Evolutionary conservation across 2,329 filamentous ascomycete species (phyloP).

Genomic region (Sporothrix variecibatus): DNA sequence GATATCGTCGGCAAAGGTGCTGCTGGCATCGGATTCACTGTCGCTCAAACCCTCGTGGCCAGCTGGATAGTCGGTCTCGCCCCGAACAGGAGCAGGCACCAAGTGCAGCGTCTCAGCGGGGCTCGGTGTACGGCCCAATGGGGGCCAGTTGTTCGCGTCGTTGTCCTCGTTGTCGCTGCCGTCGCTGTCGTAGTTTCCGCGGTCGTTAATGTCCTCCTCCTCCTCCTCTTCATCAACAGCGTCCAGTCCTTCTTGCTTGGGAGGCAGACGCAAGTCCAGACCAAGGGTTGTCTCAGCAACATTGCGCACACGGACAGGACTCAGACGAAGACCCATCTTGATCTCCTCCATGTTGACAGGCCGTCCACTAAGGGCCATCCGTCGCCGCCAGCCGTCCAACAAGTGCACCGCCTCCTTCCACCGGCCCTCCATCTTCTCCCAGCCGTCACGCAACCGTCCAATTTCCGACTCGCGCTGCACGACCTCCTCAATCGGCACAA

Average conservation of each 20-base stretch:
- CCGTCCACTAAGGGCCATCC: slow-evolving; percentile 71
- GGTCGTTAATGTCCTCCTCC: slow-evolving; percentile 33
- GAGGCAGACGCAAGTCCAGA: slow-evolving; percentile 43
- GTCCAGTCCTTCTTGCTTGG: slow-evolving; percentile 35
- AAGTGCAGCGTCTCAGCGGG: slow-evolving; percentile 45
- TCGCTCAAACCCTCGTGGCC: slow-evolving; percentile 34
- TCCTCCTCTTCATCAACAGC: slow-evolving; percentile 27
- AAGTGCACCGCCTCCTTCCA: slow-evolving; percentile 89
- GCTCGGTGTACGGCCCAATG: slow-evolving; percentile 33
- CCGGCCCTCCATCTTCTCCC: slow-evolving; percentile 89
- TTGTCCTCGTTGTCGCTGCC: neutral
- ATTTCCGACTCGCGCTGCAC: slow-evolving; percentile 93
- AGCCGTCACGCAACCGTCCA: slow-evolving; percentile 74
- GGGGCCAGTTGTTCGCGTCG: neutral
- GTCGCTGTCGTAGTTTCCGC: slow-evolving; percentile 28
- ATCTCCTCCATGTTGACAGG: slow-evolving; percentile 69
- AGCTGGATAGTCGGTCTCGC: slow-evolving; percentile 34
- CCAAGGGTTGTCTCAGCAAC: slow-evolving; percentile 50
- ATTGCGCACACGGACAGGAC: slow-evolving; percentile 58
- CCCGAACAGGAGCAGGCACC: slow-evolving; percentile 42
- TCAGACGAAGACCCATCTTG: slow-evolving; percentile 67
- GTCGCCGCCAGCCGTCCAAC: slow-evolving; percentile 88
- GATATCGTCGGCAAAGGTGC: slow-evolving; percentile 44
- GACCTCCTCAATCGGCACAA: slow-evolving; percentile 93
- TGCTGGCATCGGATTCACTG: slow-evolving; percentile 46